Conservation (phyloP, 352 stramenopile species). For the Peronospora farinosa region DNA sequence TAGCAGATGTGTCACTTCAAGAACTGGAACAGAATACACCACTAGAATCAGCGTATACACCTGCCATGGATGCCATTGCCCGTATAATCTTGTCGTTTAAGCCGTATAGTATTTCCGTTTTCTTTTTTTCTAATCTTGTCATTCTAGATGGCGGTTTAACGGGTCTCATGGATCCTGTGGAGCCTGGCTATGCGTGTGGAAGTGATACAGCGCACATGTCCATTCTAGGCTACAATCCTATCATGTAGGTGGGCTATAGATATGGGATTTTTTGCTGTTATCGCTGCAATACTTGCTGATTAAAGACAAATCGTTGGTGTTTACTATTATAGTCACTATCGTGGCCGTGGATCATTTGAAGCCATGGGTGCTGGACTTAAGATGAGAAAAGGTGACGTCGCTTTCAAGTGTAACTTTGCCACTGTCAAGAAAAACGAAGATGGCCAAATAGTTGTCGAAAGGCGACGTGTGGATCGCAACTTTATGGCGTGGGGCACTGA, state of each 20-base stretch:
- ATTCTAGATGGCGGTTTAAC: conserved; percentile 58
- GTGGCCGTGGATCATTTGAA: conserved; percentile 81
- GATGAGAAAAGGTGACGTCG: conserved; percentile 82
- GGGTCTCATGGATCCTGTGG: conserved; percentile 79
- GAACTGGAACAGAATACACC: conserved; percentile 52
- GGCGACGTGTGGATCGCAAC: conserved; percentile 76
- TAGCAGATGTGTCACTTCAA: conserved; percentile 67
- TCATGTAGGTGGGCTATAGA: conserved; percentile 43
- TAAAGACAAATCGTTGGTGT: not conserved
- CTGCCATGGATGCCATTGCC: conserved; percentile 81
- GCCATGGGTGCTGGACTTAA: conserved; percentile 78
- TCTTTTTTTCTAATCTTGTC: not conserved
- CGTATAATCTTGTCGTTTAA: conserved; percentile 30
- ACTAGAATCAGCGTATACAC: conserved; percentile 59
- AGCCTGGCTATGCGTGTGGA: conserved; percentile 76
- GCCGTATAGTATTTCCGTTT: not conserved
- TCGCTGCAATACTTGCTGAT: not conserved
- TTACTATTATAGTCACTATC: conserved; percentile 53
- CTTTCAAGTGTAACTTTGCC: conserved; percentile 88
- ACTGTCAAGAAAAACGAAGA: conserved; percentile 62
- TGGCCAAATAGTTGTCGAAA: conserved; percentile 56
- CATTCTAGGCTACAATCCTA: conserved; percentile 83
- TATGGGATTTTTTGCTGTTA: not conserved
- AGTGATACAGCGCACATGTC: conserved; percentile 88
- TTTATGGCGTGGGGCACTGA: conserved; percentile 80